phyloP scores from a whole-genome alignment of 2,329 filamentous ascomycete genomes.

The Xylaria polymorpha region DNA sequence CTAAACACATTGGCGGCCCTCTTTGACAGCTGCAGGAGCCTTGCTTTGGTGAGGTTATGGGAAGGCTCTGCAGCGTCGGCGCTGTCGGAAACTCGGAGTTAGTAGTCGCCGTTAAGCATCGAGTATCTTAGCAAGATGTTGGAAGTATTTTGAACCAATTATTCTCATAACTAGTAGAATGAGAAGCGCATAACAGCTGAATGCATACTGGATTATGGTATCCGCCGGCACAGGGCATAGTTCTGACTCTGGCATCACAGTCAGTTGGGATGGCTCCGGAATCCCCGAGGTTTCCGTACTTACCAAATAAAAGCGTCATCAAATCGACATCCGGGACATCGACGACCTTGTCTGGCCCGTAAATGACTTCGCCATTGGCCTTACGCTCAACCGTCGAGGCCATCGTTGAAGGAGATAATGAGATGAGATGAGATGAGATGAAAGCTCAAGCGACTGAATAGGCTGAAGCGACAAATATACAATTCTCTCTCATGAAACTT shows the following conservation, averaged over 20 bases:
- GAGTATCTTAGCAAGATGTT: neutral
- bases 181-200: neutral
- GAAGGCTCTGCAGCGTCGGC: conserved; percentile 66
- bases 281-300: neutral
- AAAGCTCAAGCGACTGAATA: neutral
- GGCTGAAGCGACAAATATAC: neutral
- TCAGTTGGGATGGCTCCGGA: conserved; percentile 16
- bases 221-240: conserved; percentile 55
- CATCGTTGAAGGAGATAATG: conserved; percentile 41
- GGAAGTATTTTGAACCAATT: neutral
- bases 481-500: neutral
- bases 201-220: conserved; percentile 60
- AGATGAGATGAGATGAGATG: neutral
- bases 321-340: conserved; percentile 56
- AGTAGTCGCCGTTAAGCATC: neutral
- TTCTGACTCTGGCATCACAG: conserved; percentile 51
- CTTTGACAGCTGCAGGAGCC: conserved; percentile 60
- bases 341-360: conserved; percentile 49
- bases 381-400: conserved; percentile 46
- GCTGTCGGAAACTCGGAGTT: conserved; percentile 23
- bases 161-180: no score
- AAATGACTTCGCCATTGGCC: conserved; percentile 52
- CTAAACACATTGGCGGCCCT: conserved; percentile 67
- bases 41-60: conserved; percentile 64
- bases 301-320: conserved; percentile 59